These are phyloP conservation scores for Lantana camara DNA, from an alignment of 257 asterid species.

Conservation along the genomic window DNA sequence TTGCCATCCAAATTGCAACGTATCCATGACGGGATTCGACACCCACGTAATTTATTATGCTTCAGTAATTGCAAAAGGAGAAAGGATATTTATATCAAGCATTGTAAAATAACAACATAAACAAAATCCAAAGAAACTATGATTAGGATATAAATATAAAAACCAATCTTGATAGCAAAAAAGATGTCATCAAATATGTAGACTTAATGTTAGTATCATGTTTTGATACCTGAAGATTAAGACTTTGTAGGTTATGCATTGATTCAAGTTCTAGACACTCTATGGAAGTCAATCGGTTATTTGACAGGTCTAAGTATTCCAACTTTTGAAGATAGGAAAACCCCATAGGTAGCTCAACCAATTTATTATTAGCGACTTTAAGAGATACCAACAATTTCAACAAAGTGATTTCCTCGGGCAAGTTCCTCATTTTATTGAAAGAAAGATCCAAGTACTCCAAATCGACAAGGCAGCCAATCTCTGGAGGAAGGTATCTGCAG, in stretches of 20 bases:
- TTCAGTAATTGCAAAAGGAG: conserved; percentile 30
- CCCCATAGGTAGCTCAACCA: conserved; percentile 69
- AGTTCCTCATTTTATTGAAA: conserved; percentile 86
- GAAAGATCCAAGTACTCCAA: conserved; percentile 90
- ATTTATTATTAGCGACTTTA: conserved; percentile 78
- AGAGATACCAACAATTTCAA: conserved; percentile 62
- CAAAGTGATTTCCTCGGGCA: conserved; percentile 75
- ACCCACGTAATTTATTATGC: conserved; percentile 67
- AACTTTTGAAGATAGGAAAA: conserved; percentile 63
- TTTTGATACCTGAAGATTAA: conserved; percentile 75
- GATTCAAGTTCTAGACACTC: conserved; percentile 67
- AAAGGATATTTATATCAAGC: conserved; percentile 14
- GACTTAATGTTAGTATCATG: conserved; percentile 17
- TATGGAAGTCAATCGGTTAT: conserved; percentile 76
- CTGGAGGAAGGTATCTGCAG: conserved; percentile 94
- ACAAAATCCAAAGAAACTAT: background rate
- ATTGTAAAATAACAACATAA: background rate
- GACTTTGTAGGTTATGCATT: conserved; percentile 67
- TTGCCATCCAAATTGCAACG: conserved; percentile 88
- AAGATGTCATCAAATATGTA: background rate
- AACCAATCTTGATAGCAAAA: background rate
- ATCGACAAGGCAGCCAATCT: conserved; percentile 72
- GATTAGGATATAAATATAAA: conserved; percentile 1
- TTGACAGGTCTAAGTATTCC: conserved; percentile 86
- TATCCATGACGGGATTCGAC: conserved; percentile 81